phyloP scores from a whole-genome alignment of 305 asterid genomes.

The Withania somnifera region DNA sequence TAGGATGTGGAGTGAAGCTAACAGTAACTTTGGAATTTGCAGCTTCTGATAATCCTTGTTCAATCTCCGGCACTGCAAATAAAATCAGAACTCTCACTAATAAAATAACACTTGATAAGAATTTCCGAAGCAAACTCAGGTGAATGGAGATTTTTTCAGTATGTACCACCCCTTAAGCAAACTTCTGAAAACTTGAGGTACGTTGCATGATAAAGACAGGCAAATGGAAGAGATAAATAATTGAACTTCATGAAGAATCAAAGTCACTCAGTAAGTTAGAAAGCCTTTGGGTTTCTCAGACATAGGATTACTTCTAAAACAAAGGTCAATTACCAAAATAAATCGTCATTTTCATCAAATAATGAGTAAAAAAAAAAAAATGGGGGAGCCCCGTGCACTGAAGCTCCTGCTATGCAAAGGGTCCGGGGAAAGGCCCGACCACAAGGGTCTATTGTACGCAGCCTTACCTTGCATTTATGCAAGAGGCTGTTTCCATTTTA shows the following conservation, averaged over 20 bases:
- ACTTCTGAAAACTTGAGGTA: not conserved
- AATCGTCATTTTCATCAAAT: not conserved
- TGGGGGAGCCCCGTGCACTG: too few relatives aligned
- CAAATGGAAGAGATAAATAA: not conserved
- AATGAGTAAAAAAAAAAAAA: too few relatives aligned
- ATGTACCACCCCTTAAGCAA: not conserved
- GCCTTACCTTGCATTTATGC: too few relatives aligned
- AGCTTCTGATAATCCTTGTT: slow-evolving; percentile 89
- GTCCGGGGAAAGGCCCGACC: too few relatives aligned
- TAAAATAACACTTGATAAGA: not conserved
- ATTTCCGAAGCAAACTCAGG: not conserved
- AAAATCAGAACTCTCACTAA: not conserved
- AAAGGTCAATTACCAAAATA: not conserved
- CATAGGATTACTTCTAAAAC: not conserved
- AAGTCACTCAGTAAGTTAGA: not conserved
- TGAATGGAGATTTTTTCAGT: not conserved
- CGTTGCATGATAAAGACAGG: not conserved
- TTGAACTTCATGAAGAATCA: not conserved
- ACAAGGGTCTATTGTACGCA: too few relatives aligned
- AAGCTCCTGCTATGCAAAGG: too few relatives aligned
- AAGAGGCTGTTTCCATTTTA: not conserved
- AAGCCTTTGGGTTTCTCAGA: not conserved
- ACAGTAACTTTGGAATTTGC: slow-evolving; percentile 72
- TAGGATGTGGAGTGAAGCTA: slow-evolving; percentile 94
- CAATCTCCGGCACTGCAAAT: slow-evolving; percentile 87